phyloP scores from a whole-genome alignment of 1,284 basidiomycete genomes.

The Agaricales sp. region DNA sequence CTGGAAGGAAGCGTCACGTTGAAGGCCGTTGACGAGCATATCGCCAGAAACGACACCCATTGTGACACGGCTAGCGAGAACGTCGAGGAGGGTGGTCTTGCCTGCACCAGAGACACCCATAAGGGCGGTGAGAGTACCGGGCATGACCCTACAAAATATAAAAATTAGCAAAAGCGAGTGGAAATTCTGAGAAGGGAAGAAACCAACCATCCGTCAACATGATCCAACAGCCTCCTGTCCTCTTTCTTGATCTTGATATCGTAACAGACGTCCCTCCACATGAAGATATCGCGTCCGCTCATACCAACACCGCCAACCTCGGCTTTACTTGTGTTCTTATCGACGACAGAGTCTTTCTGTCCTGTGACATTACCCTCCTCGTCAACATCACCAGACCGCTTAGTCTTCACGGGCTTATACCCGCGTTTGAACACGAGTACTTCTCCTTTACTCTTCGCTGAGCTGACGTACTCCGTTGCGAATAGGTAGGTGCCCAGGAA shows the following conservation, averaged over 20 bases:
- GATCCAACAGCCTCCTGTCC: slow-evolving; percentile 36
- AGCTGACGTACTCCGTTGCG: slow-evolving; percentile 28
- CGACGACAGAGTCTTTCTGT: slow-evolving; percentile 3
- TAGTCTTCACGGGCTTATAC: slow-evolving; percentile 19
- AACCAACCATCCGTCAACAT: slow-evolving; percentile 46
- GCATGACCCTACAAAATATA: slow-evolving; percentile 29
- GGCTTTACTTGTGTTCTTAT: not conserved
- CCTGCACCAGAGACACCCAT: slow-evolving; percentile 56
- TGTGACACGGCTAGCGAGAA: slow-evolving; percentile 51
- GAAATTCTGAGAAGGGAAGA: not conserved
- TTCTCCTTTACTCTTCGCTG: slow-evolving; percentile 32
- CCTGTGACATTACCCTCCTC: slow-evolving; percentile 12
- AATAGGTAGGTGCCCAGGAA: slow-evolving; percentile 25
- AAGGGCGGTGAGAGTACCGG: slow-evolving; percentile 41
- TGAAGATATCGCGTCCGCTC: slow-evolving; percentile 11
- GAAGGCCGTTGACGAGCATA: slow-evolving; percentile 51
- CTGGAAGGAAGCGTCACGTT: slow-evolving; percentile 50
- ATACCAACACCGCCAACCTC: slow-evolving; percentile 3
- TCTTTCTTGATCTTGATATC: slow-evolving; percentile 37
- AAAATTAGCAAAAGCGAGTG: not conserved
- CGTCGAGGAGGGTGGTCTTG: slow-evolving; percentile 58
- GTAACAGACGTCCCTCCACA: slow-evolving; percentile 34
- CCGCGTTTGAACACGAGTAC: slow-evolving; percentile 31
- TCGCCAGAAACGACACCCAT: slow-evolving; percentile 58
- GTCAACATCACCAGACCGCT: slow-evolving; percentile 13